These are phyloP conservation scores for Dendrobium chrysotoxum DNA, from an alignment of 106 monocot genomes.

Conservation along the genomic window DNA sequence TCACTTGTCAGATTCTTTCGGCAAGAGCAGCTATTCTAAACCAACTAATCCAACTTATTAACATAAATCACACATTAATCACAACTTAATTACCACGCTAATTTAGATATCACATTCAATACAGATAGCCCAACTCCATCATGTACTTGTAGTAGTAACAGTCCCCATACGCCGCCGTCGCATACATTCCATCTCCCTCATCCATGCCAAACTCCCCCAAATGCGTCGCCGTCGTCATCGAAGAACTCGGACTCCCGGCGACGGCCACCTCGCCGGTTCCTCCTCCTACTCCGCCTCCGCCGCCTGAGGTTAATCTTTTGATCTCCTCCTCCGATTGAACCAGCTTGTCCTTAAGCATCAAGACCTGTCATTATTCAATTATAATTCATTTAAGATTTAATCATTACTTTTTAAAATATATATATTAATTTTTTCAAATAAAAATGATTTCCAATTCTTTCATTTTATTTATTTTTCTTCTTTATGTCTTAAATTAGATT, in stretches of 20 bases:
- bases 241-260: slow-evolving; percentile 16
- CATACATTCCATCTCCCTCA: slow-evolving; percentile 12
- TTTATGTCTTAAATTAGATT: no score
- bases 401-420: no score
- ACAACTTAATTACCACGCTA: not conserved
- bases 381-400: not conserved
- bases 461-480: no score
- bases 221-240: slow-evolving; percentile 11
- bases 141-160: slow-evolving; percentile 10
- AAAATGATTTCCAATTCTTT: no score
- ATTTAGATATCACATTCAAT: not conserved
- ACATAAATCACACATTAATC: slow-evolving; percentile 12
- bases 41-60: not conserved
- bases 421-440: no score
- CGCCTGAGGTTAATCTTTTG: slow-evolving; percentile 8
- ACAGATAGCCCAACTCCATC: slow-evolving; percentile 15
- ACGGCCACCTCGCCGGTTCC: not conserved
- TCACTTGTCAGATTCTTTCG: not conserved
- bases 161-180: slow-evolving; percentile 5
- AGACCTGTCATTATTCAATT: slow-evolving; percentile 17
- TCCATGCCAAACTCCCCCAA: slow-evolving; percentile 9
- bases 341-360: slow-evolving; percentile 32
- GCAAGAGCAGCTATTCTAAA: slow-evolving; percentile 3
- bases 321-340: slow-evolving; percentile 36
- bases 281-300: not conserved